Conservation (phyloP, 805 yeast genomes). For the Wickerhamiella kurtzmanii region DNA sequence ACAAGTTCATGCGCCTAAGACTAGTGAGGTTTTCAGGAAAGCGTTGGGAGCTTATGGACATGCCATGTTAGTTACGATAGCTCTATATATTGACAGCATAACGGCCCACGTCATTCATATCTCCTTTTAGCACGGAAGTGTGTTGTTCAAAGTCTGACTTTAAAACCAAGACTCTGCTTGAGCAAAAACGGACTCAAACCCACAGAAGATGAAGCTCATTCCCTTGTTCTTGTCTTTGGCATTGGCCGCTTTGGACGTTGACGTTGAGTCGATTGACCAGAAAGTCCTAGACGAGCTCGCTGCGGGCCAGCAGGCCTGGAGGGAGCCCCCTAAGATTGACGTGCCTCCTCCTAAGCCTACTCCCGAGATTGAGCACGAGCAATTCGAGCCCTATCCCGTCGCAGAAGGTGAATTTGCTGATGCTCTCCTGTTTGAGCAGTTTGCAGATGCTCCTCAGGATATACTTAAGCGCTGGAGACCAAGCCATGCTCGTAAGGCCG, state of each 20-base stretch:
- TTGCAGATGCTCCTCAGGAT: constrained; percentile 26
- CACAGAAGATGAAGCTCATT: background rate
- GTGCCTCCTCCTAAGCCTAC: constrained; percentile 12
- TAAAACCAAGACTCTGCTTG: too few species aligned
- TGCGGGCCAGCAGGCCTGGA: background rate
- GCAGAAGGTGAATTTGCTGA: constrained; percentile 13
- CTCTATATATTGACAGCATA: background rate
- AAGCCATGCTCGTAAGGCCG: constrained; percentile 34
- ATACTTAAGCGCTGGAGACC: constrained; percentile 36
- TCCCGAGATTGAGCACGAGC: constrained; percentile 19
- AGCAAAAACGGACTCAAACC: background rate
- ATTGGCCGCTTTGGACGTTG: background rate
- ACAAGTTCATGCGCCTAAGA: background rate
- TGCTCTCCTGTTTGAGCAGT: constrained; percentile 23
- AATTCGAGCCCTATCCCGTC: constrained; percentile 18
- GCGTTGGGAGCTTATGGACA: background rate
- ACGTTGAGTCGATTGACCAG: background rate
- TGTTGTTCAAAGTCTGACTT: too few species aligned
- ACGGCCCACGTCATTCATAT: too few species aligned
- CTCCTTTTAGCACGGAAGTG: too few species aligned
- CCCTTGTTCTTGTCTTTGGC: background rate
- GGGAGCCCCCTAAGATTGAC: constrained; percentile 7
- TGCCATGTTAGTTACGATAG: background rate
- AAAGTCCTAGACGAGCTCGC: background rate
- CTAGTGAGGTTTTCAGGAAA: background rate